Percentiles rank a stretch among this genome's conserved stretches.
phyloP scores from a whole-genome alignment of 2,329 filamentous ascomycete genomes.

The Chalaropsis thielavioides region DNA sequence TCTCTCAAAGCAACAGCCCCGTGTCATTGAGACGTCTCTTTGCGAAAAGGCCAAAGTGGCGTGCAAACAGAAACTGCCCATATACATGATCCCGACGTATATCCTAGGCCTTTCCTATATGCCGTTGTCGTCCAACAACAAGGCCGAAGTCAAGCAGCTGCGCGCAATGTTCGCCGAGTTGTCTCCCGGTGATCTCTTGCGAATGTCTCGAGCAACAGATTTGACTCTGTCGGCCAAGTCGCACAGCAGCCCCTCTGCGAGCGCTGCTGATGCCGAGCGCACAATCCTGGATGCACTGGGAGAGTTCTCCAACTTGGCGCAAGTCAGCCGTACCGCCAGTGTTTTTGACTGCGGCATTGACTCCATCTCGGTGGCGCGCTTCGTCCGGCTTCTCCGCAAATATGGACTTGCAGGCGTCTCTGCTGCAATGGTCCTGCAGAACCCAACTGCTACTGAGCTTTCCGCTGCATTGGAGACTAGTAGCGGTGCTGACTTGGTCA shows the following conservation, averaged over 20 bases:
- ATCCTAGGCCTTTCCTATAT: constrained; percentile 57
- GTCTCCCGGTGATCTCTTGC: constrained; percentile 39
- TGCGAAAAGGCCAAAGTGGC: constrained; percentile 35
- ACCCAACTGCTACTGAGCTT: constrained; percentile 37
- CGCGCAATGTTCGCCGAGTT: constrained; percentile 50
- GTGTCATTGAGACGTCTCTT: background rate
- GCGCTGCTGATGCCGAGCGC: constrained; percentile 3
- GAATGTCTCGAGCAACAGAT: constrained; percentile 19
- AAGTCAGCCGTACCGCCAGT: constrained; percentile 43
- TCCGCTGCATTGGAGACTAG: constrained; percentile 25
- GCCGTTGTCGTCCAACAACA: constrained; percentile 79
- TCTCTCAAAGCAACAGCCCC: constrained; percentile 12
- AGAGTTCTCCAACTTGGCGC: constrained; percentile 32
- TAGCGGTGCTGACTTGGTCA: background rate
- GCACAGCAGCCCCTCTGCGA: background rate
- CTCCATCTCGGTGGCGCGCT: constrained; percentile 65
- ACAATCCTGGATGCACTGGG: constrained; percentile 41
- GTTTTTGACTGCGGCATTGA: constrained; percentile 81
- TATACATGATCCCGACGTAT: constrained; percentile 85
- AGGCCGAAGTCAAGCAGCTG: constrained; percentile 61
- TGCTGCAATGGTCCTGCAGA: constrained; percentile 53
- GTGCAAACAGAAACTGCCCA: constrained; percentile 57
- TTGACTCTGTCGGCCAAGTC: constrained; percentile 25
- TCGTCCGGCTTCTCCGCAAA: constrained; percentile 49
- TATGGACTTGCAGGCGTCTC: constrained; percentile 46